A percentile compares a stretch with the other conserved stretches of the same genome.
These are phyloP conservation scores for Incumbomyces lentus DNA, from an alignment of 2,329 filamentous ascomycete species.

Conservation along the genomic window DNA sequence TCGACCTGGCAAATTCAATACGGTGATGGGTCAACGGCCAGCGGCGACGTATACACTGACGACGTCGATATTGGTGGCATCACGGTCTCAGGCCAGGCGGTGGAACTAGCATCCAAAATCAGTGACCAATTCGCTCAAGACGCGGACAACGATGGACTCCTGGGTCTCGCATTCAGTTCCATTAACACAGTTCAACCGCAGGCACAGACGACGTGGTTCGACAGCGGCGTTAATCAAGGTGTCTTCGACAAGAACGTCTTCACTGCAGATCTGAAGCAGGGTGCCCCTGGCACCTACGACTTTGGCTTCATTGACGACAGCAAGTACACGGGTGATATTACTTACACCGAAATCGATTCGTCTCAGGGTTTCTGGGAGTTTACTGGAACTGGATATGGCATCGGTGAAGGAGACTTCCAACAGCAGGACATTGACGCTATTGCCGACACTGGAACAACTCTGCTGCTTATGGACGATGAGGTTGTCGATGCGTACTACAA, in stretches of 20 bases:
- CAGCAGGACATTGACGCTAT: constrained; percentile 43
- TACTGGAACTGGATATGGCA: constrained; percentile 41
- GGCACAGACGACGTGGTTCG: constrained; percentile 49
- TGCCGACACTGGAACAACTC: constrained; percentile 61
- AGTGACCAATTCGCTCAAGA: constrained; percentile 44
- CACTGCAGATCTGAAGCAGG: constrained; percentile 45
- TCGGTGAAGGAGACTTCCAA: constrained; percentile 37
- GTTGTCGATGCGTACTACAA: constrained; percentile 52
- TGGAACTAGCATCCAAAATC: constrained; percentile 53
- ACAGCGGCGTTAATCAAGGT: constrained; percentile 42
- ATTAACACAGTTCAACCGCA: constrained; percentile 48
- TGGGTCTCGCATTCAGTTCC: constrained; percentile 49
- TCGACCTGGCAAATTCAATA: constrained; percentile 53
- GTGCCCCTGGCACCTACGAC: constrained; percentile 43
- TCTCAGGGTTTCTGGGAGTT: constrained; percentile 56
- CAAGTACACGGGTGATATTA: constrained; percentile 50
- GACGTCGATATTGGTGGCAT: constrained; percentile 52
- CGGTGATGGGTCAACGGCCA: constrained; percentile 54
- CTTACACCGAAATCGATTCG: constrained; percentile 45
- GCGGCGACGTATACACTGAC: constrained; percentile 56
- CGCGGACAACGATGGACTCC: constrained; percentile 46
- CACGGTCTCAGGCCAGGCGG: constrained; percentile 50
- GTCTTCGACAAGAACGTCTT: constrained; percentile 42
- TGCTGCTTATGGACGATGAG: constrained; percentile 47
- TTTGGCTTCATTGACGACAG: constrained; percentile 49